Evolutionary conservation across 1,284 basidiomycete species (phyloP), one percentile per base, ranked within the genome.

Genomic region (Agaricales sp.): DNA sequence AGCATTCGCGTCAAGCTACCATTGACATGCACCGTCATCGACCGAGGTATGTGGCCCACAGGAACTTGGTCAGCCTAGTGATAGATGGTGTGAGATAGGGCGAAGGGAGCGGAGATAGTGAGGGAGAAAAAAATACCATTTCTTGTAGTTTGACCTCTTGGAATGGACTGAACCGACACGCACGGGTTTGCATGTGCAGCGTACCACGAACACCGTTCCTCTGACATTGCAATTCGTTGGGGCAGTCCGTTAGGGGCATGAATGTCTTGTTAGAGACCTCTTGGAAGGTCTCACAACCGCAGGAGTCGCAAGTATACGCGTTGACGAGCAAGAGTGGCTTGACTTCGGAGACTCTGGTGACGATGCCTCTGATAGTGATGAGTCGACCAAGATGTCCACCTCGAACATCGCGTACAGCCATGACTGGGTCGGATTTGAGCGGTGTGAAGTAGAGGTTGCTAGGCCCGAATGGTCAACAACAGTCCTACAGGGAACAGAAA

Each of bases 141-240:
- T 99, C 96, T 65, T 99, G 96, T 45, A 99, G 92, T 68, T 96
- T 96, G 56, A 97, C 82, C 66, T 99, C 96, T 63, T 99, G 96
- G 75, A 99, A 99, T 0, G 95, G 92, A 59, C 88, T 90, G 67
- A 99, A 99, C 52, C 96, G 85, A 68, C 90, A 92, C 18, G 96
- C 96, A 26, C 96, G 78, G 2, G 95, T 97, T 68, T 99, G 96
- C 88, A 98, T 97, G 62, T 96, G 91, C 51, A 99, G 68, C n/a
- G 87, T 87, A 4, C 94, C 93, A 26, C 76, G 84, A 45, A 92
- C 83, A n/a, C 82, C 76, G 62, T 98, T 95, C 64, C 84, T 88
- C 64, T 79, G 74, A 67, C 95, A 98, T 56, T 85, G 80, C 25
- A 75, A 74, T 53, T 81, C 74, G 55, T 88, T 91, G 53, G 90